phyloP scores from a whole-genome alignment of 176 grass and related monocot genomes.

The Phoenix roebelenii region DNA sequence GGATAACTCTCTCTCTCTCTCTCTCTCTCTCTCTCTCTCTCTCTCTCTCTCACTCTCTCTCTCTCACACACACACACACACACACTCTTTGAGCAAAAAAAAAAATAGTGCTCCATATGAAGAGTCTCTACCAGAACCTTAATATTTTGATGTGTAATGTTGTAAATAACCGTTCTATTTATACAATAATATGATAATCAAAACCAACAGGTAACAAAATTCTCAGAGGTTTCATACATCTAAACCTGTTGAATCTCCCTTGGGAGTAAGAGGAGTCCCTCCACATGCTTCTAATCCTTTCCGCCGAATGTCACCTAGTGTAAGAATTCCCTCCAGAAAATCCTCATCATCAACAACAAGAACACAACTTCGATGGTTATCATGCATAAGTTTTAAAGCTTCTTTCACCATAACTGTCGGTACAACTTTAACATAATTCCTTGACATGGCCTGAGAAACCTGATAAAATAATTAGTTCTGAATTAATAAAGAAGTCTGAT shows the following conservation, averaged over 20 bases:
- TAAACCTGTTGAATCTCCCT: constrained; percentile 32
- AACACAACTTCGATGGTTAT: constrained; percentile 84
- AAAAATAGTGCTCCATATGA: no score
- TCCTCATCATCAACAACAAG: constrained; percentile 87
- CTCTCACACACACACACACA: no score
- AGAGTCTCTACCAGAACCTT: no score
- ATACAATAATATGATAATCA: no score
- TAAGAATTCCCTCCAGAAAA: constrained; percentile 92
- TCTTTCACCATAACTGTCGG: constrained; percentile 57
- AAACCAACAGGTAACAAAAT: constrained; percentile 1
- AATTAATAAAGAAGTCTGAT: no score
- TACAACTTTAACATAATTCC: constrained; percentile 58
- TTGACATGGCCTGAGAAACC: constrained; percentile 93
- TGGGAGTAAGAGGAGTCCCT: constrained; percentile 11
- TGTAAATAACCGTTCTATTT: no score
- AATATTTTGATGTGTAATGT: no score
- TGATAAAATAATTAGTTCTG: constrained; percentile 16
- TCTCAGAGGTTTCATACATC: constrained; percentile 29
- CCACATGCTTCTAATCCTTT: constrained; percentile 46
- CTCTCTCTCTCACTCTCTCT: no score
- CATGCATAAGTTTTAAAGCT: constrained; percentile 59
- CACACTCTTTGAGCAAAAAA: no score
- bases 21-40: no score
- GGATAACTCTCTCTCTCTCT: no score
- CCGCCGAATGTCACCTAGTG: constrained; percentile 61